Percentiles rank a stretch among this genome's conserved stretches.
phyloP scores from a whole-genome alignment of 495 filamentous ascomycete species.

The Hypoxylon lienhwacheense region DNA sequence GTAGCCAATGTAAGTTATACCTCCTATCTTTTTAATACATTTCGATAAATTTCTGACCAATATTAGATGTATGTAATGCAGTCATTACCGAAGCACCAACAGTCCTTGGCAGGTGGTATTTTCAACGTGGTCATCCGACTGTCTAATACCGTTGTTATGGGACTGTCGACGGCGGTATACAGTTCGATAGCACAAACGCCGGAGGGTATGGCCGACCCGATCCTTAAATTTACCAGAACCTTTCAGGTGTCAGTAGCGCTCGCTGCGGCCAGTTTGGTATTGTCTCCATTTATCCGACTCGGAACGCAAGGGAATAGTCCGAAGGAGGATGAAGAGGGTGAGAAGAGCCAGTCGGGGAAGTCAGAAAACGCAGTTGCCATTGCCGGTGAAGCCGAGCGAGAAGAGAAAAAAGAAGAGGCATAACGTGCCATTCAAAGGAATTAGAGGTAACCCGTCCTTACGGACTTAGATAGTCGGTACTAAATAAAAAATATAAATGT shows the following conservation, averaged over 20 bases:
- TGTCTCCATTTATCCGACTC: conserved; percentile 48
- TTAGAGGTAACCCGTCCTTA: conserved; percentile 15
- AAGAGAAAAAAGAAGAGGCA: conserved; percentile 12
- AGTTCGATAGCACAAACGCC: conserved; percentile 40
- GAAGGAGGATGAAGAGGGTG: conserved; percentile 14
- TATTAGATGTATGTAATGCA: conserved; percentile 59
- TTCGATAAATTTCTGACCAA: conserved; percentile 9
- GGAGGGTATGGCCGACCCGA: conserved; percentile 40
- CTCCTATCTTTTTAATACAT: not conserved
- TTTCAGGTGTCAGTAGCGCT: conserved; percentile 61
- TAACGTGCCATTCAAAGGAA: not conserved
- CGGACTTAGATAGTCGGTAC: conserved; percentile 26
- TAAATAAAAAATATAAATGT: conserved; percentile 14
- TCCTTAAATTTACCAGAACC: conserved; percentile 49
- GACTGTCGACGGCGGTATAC: conserved; percentile 54
- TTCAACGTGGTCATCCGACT: conserved; percentile 61
- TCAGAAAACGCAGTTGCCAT: conserved; percentile 1
- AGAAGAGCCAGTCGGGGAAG: conserved; percentile 16
- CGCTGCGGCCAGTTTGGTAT: conserved; percentile 46
- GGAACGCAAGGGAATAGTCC: conserved; percentile 47
- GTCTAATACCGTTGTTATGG: conserved; percentile 55
- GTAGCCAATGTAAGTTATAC: conserved; percentile 56
- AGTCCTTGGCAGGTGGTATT: conserved; percentile 60
- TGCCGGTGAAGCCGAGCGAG: conserved; percentile 8
- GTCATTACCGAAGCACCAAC: conserved; percentile 56